Evolutionary conservation across 805 yeast species (phyloP), one percentile per base, ranked within the genome.

Genomic region (Candida lessepsii): DNA sequence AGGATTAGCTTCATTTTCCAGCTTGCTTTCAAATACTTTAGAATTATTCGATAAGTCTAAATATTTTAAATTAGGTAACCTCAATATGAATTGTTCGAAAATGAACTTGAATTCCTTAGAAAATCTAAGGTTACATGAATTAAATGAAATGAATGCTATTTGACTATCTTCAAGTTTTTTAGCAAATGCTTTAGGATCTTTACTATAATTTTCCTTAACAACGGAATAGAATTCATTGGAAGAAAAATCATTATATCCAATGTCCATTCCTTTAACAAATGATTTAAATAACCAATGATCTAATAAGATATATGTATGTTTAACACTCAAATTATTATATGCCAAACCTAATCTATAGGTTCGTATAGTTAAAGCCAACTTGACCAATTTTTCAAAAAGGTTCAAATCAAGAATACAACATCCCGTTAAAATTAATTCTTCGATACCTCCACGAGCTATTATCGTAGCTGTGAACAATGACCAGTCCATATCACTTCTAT

Each of bases 401-500:
- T 67, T 73, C 17, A 80, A 54, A 41, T 81, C 79, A 3, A 70
- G 70, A 40, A 80, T 72, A 64, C 85, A 63, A 67, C 88, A 73
- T 13, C 96, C 96, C 37, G 87, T 86, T 36, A 90, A 60, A 27
- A 87, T 70, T 42, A 90, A 63, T 53, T 87, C 96, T 45, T 82
- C 91, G 21, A 90, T 73, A 3, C 93, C 91, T 29, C 82, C 83
- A 47, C 96, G 68, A 14, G 73, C 75, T 14, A 71, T 69, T 14
- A 90, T 55, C 0, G 95, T 81, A 9, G 86, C 83, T 2, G 81
- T 78, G 41, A 91, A 73, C 35, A 86, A 62, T 2, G 76, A 62
- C 97, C 97, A 90, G 59, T 90, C 89, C 83, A 83, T 80, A 41
- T 79, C 81, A 2, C 86, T 76, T 42, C 96, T 73, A 52, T 81